Conservation (phyloP, 2,329 filamentous ascomycete species). For the Elsinoe batatas region DNA sequence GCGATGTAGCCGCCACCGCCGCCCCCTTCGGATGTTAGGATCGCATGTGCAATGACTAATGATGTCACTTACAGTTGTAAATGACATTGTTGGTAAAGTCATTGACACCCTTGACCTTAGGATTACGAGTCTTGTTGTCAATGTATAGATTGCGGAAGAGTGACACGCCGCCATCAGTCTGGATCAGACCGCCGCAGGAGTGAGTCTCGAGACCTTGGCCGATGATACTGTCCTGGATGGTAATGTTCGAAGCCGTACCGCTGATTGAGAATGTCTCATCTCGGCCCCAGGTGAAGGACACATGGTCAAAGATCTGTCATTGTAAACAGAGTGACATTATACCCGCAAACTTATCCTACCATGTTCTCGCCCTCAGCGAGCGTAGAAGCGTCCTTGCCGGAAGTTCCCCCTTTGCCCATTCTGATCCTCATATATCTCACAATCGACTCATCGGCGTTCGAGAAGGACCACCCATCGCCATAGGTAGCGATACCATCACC, state of each 20-base stretch:
- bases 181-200: conserved; percentile 7
- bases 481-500: conserved; percentile 7
- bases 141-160: conserved; percentile 8
- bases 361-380: background rate
- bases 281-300: conserved; percentile 5
- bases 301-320: conserved; percentile 3
- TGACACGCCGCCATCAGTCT: conserved; percentile 6
- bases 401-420: conserved; percentile 7
- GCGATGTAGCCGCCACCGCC: conserved; percentile 8
- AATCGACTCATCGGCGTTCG: conserved; percentile 6
- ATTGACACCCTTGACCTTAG: conserved; percentile 5
- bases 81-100: conserved; percentile 9
- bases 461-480: conserved; percentile 7
- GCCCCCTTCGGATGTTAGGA: background rate
- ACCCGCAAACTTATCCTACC: background rate
- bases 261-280: conserved; percentile 6
- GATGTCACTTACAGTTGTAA: background rate
- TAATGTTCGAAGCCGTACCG: conserved; percentile 6
- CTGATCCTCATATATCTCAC: conserved; percentile 5
- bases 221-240: conserved; percentile 8
- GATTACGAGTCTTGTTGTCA: conserved; percentile 10
- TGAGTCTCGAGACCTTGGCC: conserved; percentile 7
- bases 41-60: background rate
- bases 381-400: conserved; percentile 3
- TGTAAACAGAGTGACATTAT: background rate